These are phyloP conservation scores for Claviceps citrina DNA, from an alignment of 2,329 filamentous ascomycete genomes.

Conservation along the genomic window DNA sequence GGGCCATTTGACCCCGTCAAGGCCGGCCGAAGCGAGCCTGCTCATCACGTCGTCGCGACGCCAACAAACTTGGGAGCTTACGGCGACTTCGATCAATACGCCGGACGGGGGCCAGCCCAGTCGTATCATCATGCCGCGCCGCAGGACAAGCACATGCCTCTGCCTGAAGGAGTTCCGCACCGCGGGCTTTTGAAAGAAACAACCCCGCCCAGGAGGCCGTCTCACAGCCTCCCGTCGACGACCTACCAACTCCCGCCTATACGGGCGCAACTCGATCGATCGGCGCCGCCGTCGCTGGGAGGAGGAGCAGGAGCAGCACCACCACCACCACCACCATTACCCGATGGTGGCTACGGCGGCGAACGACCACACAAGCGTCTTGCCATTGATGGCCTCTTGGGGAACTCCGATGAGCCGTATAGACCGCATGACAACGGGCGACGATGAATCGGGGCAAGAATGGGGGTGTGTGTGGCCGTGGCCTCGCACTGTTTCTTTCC, in stretches of 20 bases:
- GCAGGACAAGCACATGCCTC: neutral
- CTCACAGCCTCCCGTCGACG: conserved; percentile 8
- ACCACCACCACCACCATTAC: no score
- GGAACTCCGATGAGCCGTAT: conserved; percentile 31
- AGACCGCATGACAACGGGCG: conserved; percentile 8
- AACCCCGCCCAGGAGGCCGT: neutral
- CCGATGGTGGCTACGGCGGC: conserved; percentile 30
- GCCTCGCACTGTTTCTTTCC: no score
- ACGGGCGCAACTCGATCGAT: conserved; percentile 21
- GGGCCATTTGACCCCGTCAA: conserved; percentile 28
- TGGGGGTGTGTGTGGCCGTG: no score
- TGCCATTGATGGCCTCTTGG: conserved; percentile 47
- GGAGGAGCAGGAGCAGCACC: no score
- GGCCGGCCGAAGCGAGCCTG: conserved; percentile 22
- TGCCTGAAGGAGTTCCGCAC: neutral
- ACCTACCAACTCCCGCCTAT: conserved; percentile 35
- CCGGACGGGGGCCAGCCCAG: no score
- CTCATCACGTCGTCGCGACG: neutral
- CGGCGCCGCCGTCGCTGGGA: conserved; percentile 5
- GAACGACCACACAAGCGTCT: conserved; percentile 37
- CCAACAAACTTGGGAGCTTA: neutral
- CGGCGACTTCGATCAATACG: no score
- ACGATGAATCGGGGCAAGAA: no score
- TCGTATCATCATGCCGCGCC: neutral
- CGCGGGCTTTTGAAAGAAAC: neutral